Base-by-base conservation (phyloP, 163 green algal species). In the Scenedesmus sp. region DNA sequence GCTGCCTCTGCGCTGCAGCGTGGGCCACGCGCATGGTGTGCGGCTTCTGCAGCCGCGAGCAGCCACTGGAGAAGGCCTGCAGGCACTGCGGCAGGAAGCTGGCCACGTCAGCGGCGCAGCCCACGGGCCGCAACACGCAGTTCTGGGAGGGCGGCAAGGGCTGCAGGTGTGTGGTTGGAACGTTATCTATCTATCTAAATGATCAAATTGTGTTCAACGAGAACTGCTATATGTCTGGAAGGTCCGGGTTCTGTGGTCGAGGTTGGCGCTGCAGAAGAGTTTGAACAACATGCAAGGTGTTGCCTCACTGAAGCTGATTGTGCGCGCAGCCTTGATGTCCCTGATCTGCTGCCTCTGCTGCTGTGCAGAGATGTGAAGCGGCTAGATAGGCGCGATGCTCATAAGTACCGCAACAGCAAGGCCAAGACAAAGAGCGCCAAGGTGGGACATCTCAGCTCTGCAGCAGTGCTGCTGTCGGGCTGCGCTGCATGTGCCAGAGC, bases 91-190 rank as follows among this genome's bases (percentile, higher is more conserved):
- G 91, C 59, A 97, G 96, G 87, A 93, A 92, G 79, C 89, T 98
- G 55, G 95, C 96, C 0, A 89, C 92, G 54, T 95, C 81, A 34
- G 94, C 94, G 18, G 82, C 88, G 55, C 89, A 94, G 70, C 93
- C 95, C 16, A 84, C 70, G 81, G 93, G 81, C 60, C 57, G 62
- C 74, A 92, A 92, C 90, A 97, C 94, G 0, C 88, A 93, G 0
- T 96, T 96, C 86, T 98, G 96, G 96, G 95, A 98, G 93, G 96
- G 96, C 1, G 96, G 96, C 26, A 82, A 93, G 54, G 96, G 96
- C 16, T 92, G 89, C 64, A 88, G 81, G 26, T 95, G 97, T 46
- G 34, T 46, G 34, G 34, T 46, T 46, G 34, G 34, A 46, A 46
- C 34, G 34, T 46, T 46, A 46, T 46, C 34, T 46, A 46, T 46